Base-by-base conservation (phyloP, 176 grass and related monocot genomes). In the Zoysia pacifica region DNA sequence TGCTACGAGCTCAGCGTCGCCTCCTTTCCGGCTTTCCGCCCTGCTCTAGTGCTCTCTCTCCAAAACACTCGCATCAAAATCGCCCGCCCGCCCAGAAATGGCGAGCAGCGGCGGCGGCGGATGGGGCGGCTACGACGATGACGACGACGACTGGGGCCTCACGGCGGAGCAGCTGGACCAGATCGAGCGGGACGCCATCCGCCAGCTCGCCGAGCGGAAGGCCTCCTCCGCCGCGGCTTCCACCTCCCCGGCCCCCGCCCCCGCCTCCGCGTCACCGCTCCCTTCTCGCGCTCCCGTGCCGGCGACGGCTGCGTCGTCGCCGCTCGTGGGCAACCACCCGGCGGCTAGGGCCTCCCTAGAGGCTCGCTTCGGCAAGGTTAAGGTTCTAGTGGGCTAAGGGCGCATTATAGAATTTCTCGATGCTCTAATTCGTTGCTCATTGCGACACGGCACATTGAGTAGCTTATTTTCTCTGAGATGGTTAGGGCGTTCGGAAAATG, bases 101-200 rank as follows among this genome's bases (percentile, higher is more conserved):
- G 75, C 75, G 65, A 63, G 81, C 78, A 54, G 43, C 54, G 51
- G 65, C 59, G 75, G 73, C 74, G 84, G 56, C 73, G 74, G 9
- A 43, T 62, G 67, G 42, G 74, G 73, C 18, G 65, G 62, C 47
- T 67, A 74, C 16, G 55, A 70, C 60, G 45, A 72, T 45, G 87
- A 89, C 65, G 70, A 83, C 11, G 90, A 91, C 12, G 95, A 97
- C 70, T 94, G 95, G 95, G 95, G 67, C 75, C 78, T 97, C 53
- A 94, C 83, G 53, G 85, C 81, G 85, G 90, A 94, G 66, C 89
- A 97, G 70, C 75, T 91, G 80, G 92, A 90, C 95, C 83, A 89
- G 72, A 66, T 97, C 11, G 95, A 97, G 83, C 72, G 74, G 87
- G 91, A 97, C 28, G 91, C 95, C 86, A 90, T 89, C 65, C 83